Conservation (phyloP, 495 filamentous ascomycete genomes). For the Penicillium tannophilum region DNA sequence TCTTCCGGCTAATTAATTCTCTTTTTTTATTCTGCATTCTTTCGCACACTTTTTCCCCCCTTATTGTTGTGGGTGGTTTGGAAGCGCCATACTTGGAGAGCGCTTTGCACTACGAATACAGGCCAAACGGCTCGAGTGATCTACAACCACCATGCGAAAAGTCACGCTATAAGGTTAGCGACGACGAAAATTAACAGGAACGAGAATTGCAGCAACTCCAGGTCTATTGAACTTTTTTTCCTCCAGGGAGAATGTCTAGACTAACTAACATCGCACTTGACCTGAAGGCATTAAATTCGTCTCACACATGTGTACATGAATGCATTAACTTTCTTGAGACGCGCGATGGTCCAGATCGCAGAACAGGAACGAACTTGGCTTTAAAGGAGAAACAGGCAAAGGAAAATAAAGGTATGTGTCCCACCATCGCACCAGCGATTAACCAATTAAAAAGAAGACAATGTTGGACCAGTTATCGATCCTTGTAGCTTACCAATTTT, state of each 20-base stretch:
- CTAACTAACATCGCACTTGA: slow-evolving; percentile 19
- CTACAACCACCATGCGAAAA: neutral
- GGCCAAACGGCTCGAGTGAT: neutral
- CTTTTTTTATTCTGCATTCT: neutral
- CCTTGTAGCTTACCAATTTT: slow-evolving; percentile 19
- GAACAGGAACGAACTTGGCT: slow-evolving; percentile 23
- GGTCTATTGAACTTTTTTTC: slow-evolving; percentile 11
- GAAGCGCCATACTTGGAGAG: neutral
- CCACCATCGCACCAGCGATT: slow-evolving; percentile 31
- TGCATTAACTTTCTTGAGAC: slow-evolving; percentile 24
- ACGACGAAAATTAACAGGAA: neutral
- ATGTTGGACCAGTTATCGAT: slow-evolving; percentile 13
- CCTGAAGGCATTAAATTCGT: slow-evolving; percentile 31
- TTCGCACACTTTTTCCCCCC: neutral
- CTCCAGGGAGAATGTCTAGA: slow-evolving; percentile 11
- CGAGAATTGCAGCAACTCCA: slow-evolving; percentile 7
- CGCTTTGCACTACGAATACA: neutral
- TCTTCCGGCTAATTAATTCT: slow-evolving; percentile 4
- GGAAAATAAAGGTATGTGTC: slow-evolving; percentile 31
- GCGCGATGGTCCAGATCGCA: slow-evolving; percentile 27
- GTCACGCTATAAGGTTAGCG: too few relatives aligned
- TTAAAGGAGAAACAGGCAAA: slow-evolving; percentile 15
- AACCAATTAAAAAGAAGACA: slow-evolving; percentile 16
- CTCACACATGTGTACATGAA: slow-evolving; percentile 30
- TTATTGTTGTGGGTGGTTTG: neutral